Conservation (phyloP, 805 yeast species). For the Saccharomycopsis microspora region DNA sequence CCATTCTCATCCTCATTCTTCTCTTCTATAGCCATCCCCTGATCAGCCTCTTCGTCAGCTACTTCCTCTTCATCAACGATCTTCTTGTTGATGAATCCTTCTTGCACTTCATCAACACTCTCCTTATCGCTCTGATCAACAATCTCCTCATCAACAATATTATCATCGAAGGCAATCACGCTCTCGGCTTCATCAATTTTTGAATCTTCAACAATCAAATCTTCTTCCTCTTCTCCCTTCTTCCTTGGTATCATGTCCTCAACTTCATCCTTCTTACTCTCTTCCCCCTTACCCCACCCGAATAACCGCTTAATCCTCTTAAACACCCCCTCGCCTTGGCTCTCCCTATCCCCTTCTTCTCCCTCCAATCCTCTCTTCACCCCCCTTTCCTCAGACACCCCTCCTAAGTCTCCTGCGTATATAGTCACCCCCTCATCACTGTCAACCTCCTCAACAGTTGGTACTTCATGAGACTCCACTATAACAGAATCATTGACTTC, state of each 20-base stretch:
- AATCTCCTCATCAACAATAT: slow-evolving; percentile 51
- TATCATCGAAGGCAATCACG: slow-evolving; percentile 30
- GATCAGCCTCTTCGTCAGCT: slow-evolving; percentile 26
- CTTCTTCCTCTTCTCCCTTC: slow-evolving; percentile 16
- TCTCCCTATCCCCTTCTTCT: background rate
- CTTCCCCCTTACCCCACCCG: background rate
- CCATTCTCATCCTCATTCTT: background rate
- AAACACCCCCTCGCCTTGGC: background rate
- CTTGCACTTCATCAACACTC: slow-evolving; percentile 28
- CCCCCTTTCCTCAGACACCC: background rate
- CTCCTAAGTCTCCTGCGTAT: background rate
- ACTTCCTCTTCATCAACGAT: slow-evolving; percentile 26
- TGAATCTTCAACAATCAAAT: slow-evolving; percentile 29
- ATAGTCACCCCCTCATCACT: background rate
- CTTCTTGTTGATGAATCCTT: slow-evolving; percentile 32
- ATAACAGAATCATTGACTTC: slow-evolving; percentile 19
- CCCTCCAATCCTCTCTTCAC: background rate
- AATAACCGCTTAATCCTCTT: background rate
- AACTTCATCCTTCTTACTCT: background rate
- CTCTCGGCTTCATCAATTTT: slow-evolving; percentile 20
- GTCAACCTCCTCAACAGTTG: background rate
- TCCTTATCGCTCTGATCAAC: slow-evolving; percentile 31
- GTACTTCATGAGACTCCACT: slow-evolving; percentile 16
- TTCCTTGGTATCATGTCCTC: background rate
- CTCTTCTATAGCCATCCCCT: slow-evolving; percentile 1